Base-by-base conservation (phyloP, 306 rosid species). In the Prunus salicina region DNA sequence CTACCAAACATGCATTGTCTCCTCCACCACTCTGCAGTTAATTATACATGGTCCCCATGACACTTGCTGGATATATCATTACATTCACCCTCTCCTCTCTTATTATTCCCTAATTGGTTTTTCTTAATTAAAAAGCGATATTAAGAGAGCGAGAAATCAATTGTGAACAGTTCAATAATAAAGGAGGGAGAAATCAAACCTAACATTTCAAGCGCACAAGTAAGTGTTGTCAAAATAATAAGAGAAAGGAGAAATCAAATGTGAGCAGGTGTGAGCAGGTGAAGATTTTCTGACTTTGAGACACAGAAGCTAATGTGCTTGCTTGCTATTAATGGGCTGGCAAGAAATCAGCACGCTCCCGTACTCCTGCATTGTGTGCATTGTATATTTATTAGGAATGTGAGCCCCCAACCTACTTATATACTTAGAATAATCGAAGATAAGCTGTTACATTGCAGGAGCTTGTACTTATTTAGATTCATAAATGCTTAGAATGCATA, bases 31-130 rank as follows among this genome's bases (percentile, higher is more conserved):
- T 73, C 2, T 45, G 2, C 77, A 45, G 77, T 73, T 73, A 45
- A 72, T 73, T 73, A 45, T 25, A 38, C 69, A 73, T 57, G 77
- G 77, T 61, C 68, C 77, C 67, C 56, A 46, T 12, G 14, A 12
- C 47, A 73, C 69, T 27, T 73, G 69, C 61, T 46, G 25, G n/a
- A 10, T n/a, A 13, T 25, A 45, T 60, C 77, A 60, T 30, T 49
- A 28, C 19, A 6, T 52, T 27, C 68, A 58, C 16, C 25, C 38
- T 41, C 67, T 22, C 67, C 55, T 71, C 6, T 2, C 50, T 15
- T 38, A 43, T 24, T 67, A 12, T 71, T 20, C 13, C 24, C 6
- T 67, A 12, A 47, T 0, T 47, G 52, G 15, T 2, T 47, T 38
- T 1, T 38, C 43, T 38, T 38, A 38, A 38, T 38, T 38, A 38